Base-by-base conservation (phyloP, 768 basidiomycete genomes). In the Trametes cubensis region DNA sequence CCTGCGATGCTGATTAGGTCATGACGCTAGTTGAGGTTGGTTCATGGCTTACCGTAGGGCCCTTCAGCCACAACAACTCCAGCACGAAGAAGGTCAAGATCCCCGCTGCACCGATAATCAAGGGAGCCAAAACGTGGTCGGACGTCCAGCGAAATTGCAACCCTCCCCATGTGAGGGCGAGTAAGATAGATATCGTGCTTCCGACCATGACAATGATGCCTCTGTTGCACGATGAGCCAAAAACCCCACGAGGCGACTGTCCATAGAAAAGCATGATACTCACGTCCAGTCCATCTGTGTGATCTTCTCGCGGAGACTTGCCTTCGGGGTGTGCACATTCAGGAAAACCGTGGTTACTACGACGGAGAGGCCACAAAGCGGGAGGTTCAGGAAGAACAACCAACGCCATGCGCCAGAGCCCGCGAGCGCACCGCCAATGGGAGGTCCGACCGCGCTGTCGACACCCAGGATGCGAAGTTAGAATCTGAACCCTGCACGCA, bases 201-300 rank as follows among this genome's bases (percentile, higher is more conserved):
- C 58, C 47, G 8, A 70, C 67, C 13, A 73, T 58, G 20, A 73
- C 25, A 3, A 58, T 21, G 39, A 66, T 71, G 0, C 71, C 69
- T 20, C 74, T 72, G 21, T 72, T 0, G 71, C 66, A 53, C 2
- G 23, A 34, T 45, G 8, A 5, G 17, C 21, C 11, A 26, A 30
- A 28, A 17, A 39, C 3, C 6, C 21, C 28, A 3, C 73, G 64
- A 60, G 81, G 81, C 42, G 67, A 61, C 11, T 17, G 2, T 2
- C 11, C 13, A 6, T 1, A 6, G 17, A 6, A 2, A 20, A 39
- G 2, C 4, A 64, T 64, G 25, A 6, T 6, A 67, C 77, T 58
- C 58, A 76, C 75, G 70, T 69, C 78, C 76, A 77, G 46, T 78
- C 77, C 28, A 78, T 71, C 6, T 70, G 55, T 0, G 46, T 50